Conservation (phyloP, 106 monocot species). For the Platanthera guangdongensis region DNA sequence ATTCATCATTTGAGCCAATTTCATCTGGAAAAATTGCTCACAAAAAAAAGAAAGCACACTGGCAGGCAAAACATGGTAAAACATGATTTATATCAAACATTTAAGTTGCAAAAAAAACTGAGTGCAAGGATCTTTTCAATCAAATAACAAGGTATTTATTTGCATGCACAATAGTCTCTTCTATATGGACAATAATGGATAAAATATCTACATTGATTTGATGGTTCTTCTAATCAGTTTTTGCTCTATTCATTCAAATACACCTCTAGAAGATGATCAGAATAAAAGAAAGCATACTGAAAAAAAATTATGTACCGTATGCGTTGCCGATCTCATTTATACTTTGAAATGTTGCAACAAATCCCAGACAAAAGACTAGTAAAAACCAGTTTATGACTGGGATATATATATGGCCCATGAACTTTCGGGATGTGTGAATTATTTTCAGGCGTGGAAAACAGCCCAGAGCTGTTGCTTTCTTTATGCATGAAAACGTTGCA, state of each 20-base stretch:
- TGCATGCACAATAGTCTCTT: not conserved
- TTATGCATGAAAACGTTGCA: slow-evolving; percentile 94
- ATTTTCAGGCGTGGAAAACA: slow-evolving; percentile 98
- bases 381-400: slow-evolving; percentile 94
- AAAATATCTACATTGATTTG: not conserved
- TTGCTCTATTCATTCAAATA: too few species aligned
- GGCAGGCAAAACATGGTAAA: not conserved
- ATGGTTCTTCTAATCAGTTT: not conserved
- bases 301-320: slow-evolving; percentile 48
- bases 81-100: not conserved
- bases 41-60: not conserved
- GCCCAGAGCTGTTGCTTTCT: slow-evolving; percentile 84
- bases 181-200: not conserved
- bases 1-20: not conserved
- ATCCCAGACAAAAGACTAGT: slow-evolving; percentile 54
- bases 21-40: not conserved
- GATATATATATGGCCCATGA: slow-evolving; percentile 98
- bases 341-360: slow-evolving; percentile 76
- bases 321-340: slow-evolving; percentile 95
- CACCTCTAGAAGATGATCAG: not conserved
- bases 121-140: not conserved
- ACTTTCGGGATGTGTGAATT: slow-evolving; percentile 88
- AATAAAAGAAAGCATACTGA: not conserved
- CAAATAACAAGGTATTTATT: not conserved
- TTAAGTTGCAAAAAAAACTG: not conserved